phyloP scores from a whole-genome alignment of 352 stramenopile genomes.

The Pythium phragmitis region DNA sequence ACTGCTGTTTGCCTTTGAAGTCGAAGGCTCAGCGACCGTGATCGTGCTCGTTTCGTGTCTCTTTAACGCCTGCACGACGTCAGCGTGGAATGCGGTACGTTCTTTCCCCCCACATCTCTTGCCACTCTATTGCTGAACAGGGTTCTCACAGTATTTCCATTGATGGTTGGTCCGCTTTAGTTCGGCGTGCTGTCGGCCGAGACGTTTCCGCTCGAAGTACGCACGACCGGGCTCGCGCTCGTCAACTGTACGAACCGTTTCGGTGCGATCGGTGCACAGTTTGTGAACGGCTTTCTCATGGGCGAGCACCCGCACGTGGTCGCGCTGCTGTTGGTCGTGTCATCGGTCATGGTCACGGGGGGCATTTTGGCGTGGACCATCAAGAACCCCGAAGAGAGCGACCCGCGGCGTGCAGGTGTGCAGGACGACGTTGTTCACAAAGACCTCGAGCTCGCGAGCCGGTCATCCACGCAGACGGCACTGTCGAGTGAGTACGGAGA shows the following conservation, averaged over 20 bases:
- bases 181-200: slow-evolving; percentile 90
- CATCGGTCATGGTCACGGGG: slow-evolving; percentile 69
- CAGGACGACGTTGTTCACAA: background rate
- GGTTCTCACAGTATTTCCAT: background rate
- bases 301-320: slow-evolving; percentile 69
- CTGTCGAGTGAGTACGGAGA: slow-evolving; percentile 25
- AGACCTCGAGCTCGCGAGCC: slow-evolving; percentile 17
- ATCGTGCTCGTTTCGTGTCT: slow-evolving; percentile 88
- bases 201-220: slow-evolving; percentile 86
- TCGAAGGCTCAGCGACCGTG: slow-evolving; percentile 54
- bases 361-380: slow-evolving; percentile 46
- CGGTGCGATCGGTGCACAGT: slow-evolving; percentile 90
- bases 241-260: slow-evolving; percentile 87
- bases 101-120: background rate
- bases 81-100: slow-evolving; percentile 88
- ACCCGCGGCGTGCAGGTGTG: slow-evolving; percentile 15
- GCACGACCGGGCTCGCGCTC: slow-evolving; percentile 88
- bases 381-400: slow-evolving; percentile 26
- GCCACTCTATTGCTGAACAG: background rate
- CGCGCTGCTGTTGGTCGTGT: slow-evolving; percentile 78
- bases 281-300: slow-evolving; percentile 88
- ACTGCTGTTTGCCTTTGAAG: slow-evolving; percentile 80
- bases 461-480: slow-evolving; percentile 15
- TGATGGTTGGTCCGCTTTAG: slow-evolving; percentile 24
- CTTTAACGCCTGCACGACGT: slow-evolving; percentile 91